Conservation (phyloP, 805 yeast genomes). For the Cephaloascus fragrans region DNA sequence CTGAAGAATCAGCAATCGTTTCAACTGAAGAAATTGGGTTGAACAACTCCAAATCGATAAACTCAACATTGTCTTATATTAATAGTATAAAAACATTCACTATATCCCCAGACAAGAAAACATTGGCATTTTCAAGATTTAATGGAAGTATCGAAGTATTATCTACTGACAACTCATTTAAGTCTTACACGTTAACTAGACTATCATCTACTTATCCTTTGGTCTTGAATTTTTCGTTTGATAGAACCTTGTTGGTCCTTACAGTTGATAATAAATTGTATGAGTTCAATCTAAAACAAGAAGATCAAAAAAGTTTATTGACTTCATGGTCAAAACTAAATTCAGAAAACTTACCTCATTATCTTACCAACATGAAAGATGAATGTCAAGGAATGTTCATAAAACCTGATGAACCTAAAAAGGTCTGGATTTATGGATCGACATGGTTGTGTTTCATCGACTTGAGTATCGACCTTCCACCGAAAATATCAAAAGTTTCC, state of each 20-base stretch:
- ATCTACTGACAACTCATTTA: conserved; percentile 5
- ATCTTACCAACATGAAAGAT: conserved; percentile 46
- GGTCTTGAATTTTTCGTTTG: conserved; percentile 44
- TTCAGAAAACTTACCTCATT: conserved; percentile 64
- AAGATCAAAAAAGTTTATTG: conserved; percentile 22
- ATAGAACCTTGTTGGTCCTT: conserved; percentile 46
- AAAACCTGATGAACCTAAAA: conserved; percentile 26
- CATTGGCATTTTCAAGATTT: conserved; percentile 49
- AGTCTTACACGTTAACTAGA: conserved; percentile 38
- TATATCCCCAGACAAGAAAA: conserved; percentile 31
- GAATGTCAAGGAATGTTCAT: conserved; percentile 66
- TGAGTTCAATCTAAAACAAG: conserved; percentile 43
- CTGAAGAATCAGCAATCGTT: conserved; percentile 3
- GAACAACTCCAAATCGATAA: neutral
- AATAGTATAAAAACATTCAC: conserved; percentile 44
- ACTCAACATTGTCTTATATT: conserved; percentile 30
- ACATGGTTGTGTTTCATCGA: conserved; percentile 76
- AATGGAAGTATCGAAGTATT: conserved; percentile 56
- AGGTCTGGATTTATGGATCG: conserved; percentile 83
- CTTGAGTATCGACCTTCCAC: conserved; percentile 45
- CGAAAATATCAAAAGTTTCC: conserved; percentile 20
- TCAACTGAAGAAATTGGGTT: conserved; percentile 2
- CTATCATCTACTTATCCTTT: conserved; percentile 49
- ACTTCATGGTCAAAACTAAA: conserved; percentile 78
- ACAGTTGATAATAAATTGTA: conserved; percentile 67